Conservation (phyloP, 2,329 filamentous ascomycete genomes). For the Xylaria arbuscula region DNA sequence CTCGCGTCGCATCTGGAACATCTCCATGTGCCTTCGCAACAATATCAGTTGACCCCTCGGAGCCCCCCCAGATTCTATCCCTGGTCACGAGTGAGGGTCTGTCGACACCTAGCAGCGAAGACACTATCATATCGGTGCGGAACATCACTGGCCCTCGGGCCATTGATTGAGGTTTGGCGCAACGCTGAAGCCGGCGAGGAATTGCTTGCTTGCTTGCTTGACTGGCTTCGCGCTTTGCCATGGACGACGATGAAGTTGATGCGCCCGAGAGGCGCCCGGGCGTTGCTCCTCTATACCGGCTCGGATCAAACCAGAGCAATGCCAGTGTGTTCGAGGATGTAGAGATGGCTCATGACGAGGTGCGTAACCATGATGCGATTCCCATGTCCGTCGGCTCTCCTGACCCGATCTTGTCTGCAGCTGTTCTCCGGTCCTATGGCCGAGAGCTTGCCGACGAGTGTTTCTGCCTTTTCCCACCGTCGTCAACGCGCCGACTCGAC, state of each 20-base stretch:
- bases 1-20: conserved; percentile 26
- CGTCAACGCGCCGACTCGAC: conserved; percentile 83
- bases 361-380: conserved; percentile 50
- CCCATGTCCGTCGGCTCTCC: conserved; percentile 34
- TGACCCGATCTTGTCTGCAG: conserved; percentile 51
- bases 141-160: conserved; percentile 1
- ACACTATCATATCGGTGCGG: not conserved
- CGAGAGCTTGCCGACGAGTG: conserved; percentile 93
- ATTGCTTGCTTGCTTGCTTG: not conserved
- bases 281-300: conserved; percentile 65
- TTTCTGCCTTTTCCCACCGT: conserved; percentile 91
- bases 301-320: conserved; percentile 76
- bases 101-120: not conserved
- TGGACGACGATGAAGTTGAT: conserved; percentile 43
- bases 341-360: conserved; percentile 98
- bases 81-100: conserved; percentile 9
- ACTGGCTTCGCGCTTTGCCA: conserved; percentile 21
- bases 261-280: conserved; percentile 40
- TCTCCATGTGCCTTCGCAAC: conserved; percentile 15
- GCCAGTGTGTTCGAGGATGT: conserved; percentile 91
- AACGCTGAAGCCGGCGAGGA: conserved; percentile 16
- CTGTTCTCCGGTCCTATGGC: conserved; percentile 93
- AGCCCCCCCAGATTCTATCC: conserved; percentile 6
- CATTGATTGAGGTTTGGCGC: conserved; percentile 27
- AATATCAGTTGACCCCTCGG: conserved; percentile 27